These are phyloP conservation scores for Melaleuca alternifolia DNA, from an alignment of 345 rosid species.

Conservation along the genomic window DNA sequence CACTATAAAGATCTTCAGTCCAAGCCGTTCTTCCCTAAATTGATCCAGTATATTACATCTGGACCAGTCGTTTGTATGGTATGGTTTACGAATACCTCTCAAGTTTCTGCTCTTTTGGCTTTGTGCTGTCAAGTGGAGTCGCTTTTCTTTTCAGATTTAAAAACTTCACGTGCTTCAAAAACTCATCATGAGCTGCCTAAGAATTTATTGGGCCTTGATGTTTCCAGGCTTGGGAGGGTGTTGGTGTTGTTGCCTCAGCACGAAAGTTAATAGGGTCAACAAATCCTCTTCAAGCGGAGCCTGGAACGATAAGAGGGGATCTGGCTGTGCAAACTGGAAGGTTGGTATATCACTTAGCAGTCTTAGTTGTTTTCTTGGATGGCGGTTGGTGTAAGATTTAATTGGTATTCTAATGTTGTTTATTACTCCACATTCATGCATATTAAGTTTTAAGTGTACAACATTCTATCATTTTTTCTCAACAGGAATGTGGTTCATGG, in stretches of 20 bases:
- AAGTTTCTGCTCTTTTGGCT: not conserved
- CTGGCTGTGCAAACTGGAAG: conserved; percentile 98
- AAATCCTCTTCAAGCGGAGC: conserved; percentile 95
- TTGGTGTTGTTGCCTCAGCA: conserved; percentile 91
- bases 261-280: conserved; percentile 90
- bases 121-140: not conserved
- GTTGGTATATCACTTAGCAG: conserved; percentile 21
- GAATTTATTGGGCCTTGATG: not conserved
- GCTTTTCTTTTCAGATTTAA: not conserved
- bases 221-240: conserved; percentile 91
- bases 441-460: not conserved
- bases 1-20: conserved; percentile 88
- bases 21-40: conserved; percentile 74
- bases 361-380: not conserved
- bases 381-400: not conserved
- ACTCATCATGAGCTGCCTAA: not conserved
- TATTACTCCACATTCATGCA: not conserved
- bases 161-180: not conserved
- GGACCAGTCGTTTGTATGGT: conserved; percentile 99
- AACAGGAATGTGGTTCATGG: conserved; percentile 94
- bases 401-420: not conserved
- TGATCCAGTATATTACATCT: conserved; percentile 79
- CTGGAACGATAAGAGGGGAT: conserved; percentile 95
- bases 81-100: not conserved
- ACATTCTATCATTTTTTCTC: conserved; percentile 4